Conservation (phyloP, 2,329 filamentous ascomycete genomes). For the Coniochaeta pulveracea region DNA sequence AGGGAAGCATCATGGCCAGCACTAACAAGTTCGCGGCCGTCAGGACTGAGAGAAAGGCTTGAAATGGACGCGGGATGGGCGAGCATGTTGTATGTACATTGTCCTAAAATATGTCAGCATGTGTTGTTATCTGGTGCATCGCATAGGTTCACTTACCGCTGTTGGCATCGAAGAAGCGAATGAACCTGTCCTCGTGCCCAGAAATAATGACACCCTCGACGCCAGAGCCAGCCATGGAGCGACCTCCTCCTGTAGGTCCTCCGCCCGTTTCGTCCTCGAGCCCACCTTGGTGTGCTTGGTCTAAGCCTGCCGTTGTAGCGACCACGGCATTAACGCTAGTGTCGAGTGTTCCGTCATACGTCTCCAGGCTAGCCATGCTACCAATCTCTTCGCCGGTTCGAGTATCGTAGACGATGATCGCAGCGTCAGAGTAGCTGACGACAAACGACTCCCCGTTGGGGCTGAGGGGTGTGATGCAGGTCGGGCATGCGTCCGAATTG, state of each 20-base stretch:
- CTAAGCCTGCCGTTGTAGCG: conserved; percentile 72
- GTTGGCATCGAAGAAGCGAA: conserved; percentile 96
- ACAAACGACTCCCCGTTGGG: conserved; percentile 78
- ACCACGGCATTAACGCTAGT: conserved; percentile 87
- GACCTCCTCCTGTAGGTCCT: conserved; percentile 63
- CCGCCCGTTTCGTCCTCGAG: conserved; percentile 61
- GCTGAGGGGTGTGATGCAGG: conserved; percentile 85
- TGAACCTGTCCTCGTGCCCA: conserved; percentile 91
- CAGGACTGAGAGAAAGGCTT: conserved; percentile 79
- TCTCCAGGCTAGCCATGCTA: conserved; percentile 87
- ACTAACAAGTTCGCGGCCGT: conserved; percentile 87
- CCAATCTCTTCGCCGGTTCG: conserved; percentile 84
- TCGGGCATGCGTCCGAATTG: conserved; percentile 63
- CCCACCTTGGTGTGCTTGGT: conserved; percentile 51
- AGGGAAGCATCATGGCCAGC: conserved; percentile 92
- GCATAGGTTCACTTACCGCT: conserved; percentile 59
- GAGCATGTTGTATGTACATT: conserved; percentile 99
- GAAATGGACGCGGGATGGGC: conserved; percentile 92
- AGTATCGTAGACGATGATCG: conserved; percentile 86
- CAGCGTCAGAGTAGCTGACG: conserved; percentile 83
- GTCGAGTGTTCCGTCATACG: conserved; percentile 70
- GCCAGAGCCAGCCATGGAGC: conserved; percentile 56
- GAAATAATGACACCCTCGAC: conserved; percentile 92
- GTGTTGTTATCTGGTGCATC: background rate
- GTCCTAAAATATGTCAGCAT: conserved; percentile 43